Conservation (phyloP, 257 asterid genomes). For the Solanum verrucosum region DNA sequence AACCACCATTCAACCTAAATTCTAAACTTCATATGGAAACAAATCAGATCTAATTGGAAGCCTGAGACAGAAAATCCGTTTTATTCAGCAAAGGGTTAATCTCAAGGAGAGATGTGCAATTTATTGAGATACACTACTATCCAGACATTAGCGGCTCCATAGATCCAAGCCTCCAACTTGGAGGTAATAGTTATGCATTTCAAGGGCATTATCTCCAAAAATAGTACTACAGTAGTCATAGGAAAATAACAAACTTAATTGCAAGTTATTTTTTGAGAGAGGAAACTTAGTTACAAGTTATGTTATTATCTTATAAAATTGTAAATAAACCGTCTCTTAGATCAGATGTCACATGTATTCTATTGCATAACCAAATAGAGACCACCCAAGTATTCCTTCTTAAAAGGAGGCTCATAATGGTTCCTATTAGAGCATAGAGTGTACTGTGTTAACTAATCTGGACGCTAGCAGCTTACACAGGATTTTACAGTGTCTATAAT, state of each 20-base stretch:
- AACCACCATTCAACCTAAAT: neutral
- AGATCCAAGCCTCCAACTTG: neutral
- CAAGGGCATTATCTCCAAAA: neutral
- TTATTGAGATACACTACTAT: neutral
- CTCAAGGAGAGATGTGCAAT: neutral
- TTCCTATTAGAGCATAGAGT: neutral
- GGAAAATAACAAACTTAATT: neutral
- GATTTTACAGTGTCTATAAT: neutral
- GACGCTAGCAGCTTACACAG: neutral
- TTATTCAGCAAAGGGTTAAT: neutral
- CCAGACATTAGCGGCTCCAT: neutral
- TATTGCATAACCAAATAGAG: neutral
- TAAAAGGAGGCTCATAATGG: neutral
- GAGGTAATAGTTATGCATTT: neutral
- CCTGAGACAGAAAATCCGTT: neutral
- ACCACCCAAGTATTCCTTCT: neutral
- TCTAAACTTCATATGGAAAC: neutral
- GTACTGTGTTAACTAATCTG: neutral
- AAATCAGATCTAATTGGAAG: neutral
- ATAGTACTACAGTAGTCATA: neutral
- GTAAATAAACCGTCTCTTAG: neutral
- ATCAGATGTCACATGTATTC: neutral
- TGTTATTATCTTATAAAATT: neutral
- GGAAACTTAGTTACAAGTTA: neutral
- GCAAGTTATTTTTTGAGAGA: neutral